Evolutionary conservation across 225 moss, liverwort and hornwort genomes (phyloP).

Genomic region (Straminergon stramineum): DNA sequence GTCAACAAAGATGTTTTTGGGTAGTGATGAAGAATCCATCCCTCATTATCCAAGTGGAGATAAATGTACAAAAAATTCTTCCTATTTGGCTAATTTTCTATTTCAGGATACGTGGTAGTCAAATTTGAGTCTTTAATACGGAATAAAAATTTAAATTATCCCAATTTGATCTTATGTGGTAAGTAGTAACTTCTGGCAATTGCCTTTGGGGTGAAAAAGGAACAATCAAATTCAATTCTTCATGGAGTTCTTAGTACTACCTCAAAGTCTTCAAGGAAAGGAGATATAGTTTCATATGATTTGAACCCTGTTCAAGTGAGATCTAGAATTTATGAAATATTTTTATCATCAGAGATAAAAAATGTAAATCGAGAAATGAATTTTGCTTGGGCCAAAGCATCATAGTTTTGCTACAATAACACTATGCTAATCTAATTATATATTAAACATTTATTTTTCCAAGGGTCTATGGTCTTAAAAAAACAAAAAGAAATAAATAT

Average conservation of each 20-base stretch:
- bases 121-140: not conserved
- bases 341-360: not conserved
- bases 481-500: too few species aligned
- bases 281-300: not conserved
- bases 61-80: not conserved
- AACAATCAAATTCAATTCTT: not conserved
- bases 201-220: rapidly evolving
- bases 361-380: not conserved
- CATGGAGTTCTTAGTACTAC: not conserved
- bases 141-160: not conserved
- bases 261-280: not conserved
- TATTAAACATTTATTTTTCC: not conserved
- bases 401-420: too few species aligned
- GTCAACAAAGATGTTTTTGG: not conserved
- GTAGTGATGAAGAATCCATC: not conserved
- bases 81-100: not conserved
- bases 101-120: rapidly evolving
- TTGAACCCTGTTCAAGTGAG: not conserved
- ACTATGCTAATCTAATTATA: not conserved
- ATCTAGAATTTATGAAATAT: not conserved
- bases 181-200: not conserved
- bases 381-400: not conserved
- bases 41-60: not conserved
- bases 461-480: not conserved
- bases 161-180: not conserved